These are phyloP conservation scores for Erysimum cheiranthoides DNA, from an alignment of 345 rosid species.

Conservation along the genomic window DNA sequence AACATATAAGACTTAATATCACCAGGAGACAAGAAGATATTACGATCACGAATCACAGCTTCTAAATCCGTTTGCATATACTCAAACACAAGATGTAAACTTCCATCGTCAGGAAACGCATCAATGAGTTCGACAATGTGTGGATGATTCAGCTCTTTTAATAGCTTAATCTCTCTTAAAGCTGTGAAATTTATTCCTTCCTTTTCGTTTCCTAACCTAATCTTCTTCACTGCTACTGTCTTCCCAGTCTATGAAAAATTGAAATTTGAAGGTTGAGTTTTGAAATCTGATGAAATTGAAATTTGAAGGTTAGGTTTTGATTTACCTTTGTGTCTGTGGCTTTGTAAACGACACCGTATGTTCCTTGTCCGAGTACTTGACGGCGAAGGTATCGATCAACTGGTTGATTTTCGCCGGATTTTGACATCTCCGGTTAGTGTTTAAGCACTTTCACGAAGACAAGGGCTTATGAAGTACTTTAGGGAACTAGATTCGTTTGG, in stretches of 20 bases:
- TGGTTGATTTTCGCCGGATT: conserved; percentile 47
- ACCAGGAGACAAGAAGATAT: conserved; percentile 61
- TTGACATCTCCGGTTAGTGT: conserved; percentile 33
- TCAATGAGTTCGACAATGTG: conserved; percentile 60
- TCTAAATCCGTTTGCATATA: conserved; percentile 74
- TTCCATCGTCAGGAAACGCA: conserved; percentile 69
- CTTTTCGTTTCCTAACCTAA: conserved; percentile 65
- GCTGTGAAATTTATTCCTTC: conserved; percentile 74
- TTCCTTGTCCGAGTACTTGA: conserved; percentile 64
- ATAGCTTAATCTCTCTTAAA: conserved; percentile 63
- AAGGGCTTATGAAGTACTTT: background rate
- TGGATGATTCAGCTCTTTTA: conserved; percentile 64
- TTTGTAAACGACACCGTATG: conserved; percentile 70
- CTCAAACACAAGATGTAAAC: conserved; percentile 64
- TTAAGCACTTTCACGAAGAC: conserved; percentile 8
- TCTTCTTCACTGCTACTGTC: conserved; percentile 65
- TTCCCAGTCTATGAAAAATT: conserved; percentile 51
- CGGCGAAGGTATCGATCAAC: conserved; percentile 65
- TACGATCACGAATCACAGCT: conserved; percentile 69
- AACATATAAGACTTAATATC: conserved; percentile 66
- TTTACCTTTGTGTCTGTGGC: conserved; percentile 61
- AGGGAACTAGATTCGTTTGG: conserved; percentile 9
- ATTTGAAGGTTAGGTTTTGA: background rate
- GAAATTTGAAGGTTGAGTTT: background rate
- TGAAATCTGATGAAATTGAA: background rate